phyloP scores from a whole-genome alignment of 176 grass and related monocot species.

The Canna indica region DNA sequence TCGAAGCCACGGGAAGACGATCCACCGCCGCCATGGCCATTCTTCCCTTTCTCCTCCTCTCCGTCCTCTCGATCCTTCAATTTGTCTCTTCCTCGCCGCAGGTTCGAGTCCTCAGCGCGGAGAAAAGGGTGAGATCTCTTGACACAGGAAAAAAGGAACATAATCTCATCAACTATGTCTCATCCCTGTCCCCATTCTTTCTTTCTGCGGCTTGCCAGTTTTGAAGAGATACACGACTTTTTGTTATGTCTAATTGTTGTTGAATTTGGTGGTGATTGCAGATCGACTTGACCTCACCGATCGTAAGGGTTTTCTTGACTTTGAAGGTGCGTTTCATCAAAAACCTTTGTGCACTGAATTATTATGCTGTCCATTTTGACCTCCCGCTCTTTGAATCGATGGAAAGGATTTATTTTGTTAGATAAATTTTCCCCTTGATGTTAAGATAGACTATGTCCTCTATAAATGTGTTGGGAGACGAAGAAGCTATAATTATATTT shows the following conservation, averaged over 20 bases:
- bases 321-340: slow-evolving; percentile 9
- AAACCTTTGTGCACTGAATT: background rate
- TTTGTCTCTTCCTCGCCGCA: slow-evolving; percentile 9
- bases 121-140: slow-evolving; percentile 22
- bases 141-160: background rate
- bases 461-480: background rate
- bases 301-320: slow-evolving; percentile 24
- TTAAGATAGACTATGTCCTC: background rate
- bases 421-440: background rate
- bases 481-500: background rate
- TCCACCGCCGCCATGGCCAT: background rate
- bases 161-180: background rate
- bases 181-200: background rate
- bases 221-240: background rate
- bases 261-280: slow-evolving; percentile 3
- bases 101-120: slow-evolving; percentile 17
- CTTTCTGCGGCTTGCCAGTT: background rate
- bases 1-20: background rate
- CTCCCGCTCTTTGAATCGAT: background rate
- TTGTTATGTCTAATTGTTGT: background rate
- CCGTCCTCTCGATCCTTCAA: background rate
- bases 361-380: background rate
- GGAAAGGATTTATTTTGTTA: background rate
- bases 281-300: slow-evolving; percentile 19
- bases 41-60: slow-evolving; percentile 3